A percentile compares a stretch with the other conserved stretches of the same genome.
phyloP scores from a whole-genome alignment of 495 filamentous ascomycete genomes.

The Cairneyella variabilis region DNA sequence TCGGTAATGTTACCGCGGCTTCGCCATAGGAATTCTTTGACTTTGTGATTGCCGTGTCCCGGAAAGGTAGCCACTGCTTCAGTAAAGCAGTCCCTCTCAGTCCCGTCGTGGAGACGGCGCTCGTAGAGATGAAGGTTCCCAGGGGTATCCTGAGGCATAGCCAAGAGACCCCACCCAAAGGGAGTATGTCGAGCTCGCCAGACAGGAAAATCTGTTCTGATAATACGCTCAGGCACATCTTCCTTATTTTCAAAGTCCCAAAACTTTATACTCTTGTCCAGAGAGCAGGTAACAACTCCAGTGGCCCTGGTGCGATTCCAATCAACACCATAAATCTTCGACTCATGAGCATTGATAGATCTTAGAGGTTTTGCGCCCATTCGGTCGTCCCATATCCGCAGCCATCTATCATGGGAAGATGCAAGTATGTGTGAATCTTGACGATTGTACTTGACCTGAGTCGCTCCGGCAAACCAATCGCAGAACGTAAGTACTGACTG shows the following conservation, averaged over 20 bases:
- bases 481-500: constrained; percentile 77
- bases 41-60: constrained; percentile 75
- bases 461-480: constrained; percentile 92
- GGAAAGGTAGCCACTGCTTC: constrained; percentile 49
- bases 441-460: constrained; percentile 93
- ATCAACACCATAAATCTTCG: constrained; percentile 94
- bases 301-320: constrained; percentile 78
- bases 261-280: constrained; percentile 91
- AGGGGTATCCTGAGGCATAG: constrained; percentile 88
- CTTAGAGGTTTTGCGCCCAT: constrained; percentile 74
- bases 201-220: constrained; percentile 79
- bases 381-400: constrained; percentile 88
- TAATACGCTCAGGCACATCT: constrained; percentile 66
- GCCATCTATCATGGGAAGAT: constrained; percentile 81
- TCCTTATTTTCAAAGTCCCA: constrained; percentile 74
- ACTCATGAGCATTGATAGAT: constrained; percentile 85
- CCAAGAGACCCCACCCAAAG: constrained; percentile 80
- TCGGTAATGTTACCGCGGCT: constrained; percentile 67
- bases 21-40: constrained; percentile 94
- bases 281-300: constrained; percentile 77
- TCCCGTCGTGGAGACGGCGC: constrained; percentile 14
- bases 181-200: constrained; percentile 94
- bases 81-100: constrained; percentile 18
- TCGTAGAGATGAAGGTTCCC: constrained; percentile 85
- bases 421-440: constrained; percentile 82